Evolutionary conservation across 2,329 filamentous ascomycete genomes (phyloP).

Genomic region (Neopestalotiopsis sp.): DNA sequence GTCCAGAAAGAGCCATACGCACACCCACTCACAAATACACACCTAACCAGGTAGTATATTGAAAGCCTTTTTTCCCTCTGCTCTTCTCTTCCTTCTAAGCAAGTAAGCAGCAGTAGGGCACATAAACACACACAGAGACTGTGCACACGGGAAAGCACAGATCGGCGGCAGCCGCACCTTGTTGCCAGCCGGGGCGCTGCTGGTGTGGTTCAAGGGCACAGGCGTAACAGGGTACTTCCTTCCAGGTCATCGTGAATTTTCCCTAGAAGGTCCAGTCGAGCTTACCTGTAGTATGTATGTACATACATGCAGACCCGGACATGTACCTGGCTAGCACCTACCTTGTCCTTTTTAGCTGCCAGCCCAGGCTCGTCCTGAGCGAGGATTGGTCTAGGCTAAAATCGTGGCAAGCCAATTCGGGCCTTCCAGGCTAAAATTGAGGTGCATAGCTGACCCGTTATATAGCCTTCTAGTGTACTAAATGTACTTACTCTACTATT

Average conservation of each 20-base stretch:
- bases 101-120: not conserved
- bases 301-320: not conserved
- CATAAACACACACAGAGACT: not conserved
- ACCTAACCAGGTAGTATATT: not conserved
- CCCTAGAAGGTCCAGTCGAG: too few relatives aligned
- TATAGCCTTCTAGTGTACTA: constrained; percentile 10
- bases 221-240: too few relatives aligned
- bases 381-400: constrained; percentile 15
- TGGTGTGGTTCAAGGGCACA: not conserved
- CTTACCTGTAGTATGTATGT: not conserved
- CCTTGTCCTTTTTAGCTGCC: not conserved
- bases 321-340: not conserved
- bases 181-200: not conserved
- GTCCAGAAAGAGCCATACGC: constrained; percentile 12
- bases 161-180: constrained; percentile 19
- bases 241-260: too few relatives aligned
- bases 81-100: not conserved
- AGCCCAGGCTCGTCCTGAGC: not conserved
- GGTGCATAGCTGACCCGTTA: constrained; percentile 11
- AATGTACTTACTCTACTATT: not conserved
- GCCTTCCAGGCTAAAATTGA: constrained; percentile 19
- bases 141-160: constrained; percentile 13
- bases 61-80: not conserved
- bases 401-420: constrained; percentile 11
- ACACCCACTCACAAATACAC: not conserved